Conservation (phyloP, 352 stramenopile species). For the Pythium chondricola region DNA sequence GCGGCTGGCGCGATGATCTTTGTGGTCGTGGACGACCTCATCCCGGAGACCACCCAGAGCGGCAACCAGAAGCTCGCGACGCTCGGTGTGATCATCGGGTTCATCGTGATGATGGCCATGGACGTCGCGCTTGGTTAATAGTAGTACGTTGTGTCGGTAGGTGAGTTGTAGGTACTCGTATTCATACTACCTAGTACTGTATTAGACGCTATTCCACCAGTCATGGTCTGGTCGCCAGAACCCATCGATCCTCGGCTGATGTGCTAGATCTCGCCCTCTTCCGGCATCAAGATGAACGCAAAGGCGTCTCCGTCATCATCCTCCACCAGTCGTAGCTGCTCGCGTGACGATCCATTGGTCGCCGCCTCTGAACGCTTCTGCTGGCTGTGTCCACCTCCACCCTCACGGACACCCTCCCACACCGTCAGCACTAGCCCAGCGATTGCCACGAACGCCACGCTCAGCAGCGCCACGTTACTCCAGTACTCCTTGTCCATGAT, state of each 20-base stretch:
- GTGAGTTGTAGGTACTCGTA: too few species aligned
- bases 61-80: conserved; percentile 86
- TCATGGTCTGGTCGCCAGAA: too few species aligned
- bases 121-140: conserved; percentile 77
- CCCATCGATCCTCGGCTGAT: too few species aligned
- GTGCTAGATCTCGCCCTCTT: too few species aligned
- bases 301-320: not conserved
- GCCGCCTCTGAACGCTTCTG: conserved; percentile 1
- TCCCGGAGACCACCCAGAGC: conserved; percentile 85
- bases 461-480: conserved; percentile 33
- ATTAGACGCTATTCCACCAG: too few species aligned
- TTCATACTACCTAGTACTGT: too few species aligned
- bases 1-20: conserved; percentile 90
- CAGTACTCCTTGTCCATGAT: conserved; percentile 32
- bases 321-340: too few species aligned
- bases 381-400: not conserved
- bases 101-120: conserved; percentile 92
- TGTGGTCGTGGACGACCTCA: conserved; percentile 89
- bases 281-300: too few species aligned
- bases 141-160: too few species aligned
- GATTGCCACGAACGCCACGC: conserved; percentile 34
- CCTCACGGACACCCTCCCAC: conserved; percentile 29
- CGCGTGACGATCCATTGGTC: too few species aligned
- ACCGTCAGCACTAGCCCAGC: conserved; percentile 44
- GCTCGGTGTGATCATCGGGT: conserved; percentile 81